phyloP scores from a whole-genome alignment of 768 basidiomycete species.

The Tricholoma furcatifolium region DNA sequence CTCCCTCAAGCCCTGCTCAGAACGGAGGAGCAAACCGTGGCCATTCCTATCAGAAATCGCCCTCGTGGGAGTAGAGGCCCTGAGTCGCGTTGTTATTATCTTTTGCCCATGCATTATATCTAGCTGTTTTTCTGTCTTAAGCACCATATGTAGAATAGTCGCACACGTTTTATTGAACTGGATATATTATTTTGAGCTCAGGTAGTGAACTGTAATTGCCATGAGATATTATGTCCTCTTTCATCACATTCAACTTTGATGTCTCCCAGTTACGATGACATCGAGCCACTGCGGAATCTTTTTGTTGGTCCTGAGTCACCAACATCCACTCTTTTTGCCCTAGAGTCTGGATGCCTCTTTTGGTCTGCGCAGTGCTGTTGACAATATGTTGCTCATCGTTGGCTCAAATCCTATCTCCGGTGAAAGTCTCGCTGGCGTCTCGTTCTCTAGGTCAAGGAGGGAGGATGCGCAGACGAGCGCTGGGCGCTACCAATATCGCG shows the following conservation, averaged over 20 bases:
- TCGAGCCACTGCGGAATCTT: no score
- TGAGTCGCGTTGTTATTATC: slow-evolving; percentile 15
- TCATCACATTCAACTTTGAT: no score
- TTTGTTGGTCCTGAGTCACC: no score
- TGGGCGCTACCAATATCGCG: slow-evolving; percentile 37
- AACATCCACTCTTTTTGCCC: no score
- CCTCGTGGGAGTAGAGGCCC: slow-evolving; percentile 48
- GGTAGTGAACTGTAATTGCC: no score
- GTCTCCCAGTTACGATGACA: no score
- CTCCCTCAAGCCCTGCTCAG: slow-evolving; percentile 76
- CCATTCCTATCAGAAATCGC: slow-evolving; percentile 47
- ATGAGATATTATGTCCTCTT: no score
- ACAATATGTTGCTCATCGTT: neutral
- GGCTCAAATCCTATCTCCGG: neutral
- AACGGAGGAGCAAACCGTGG: slow-evolving; percentile 41
- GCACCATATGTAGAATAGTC: slow-evolving; percentile 28
- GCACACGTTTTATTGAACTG: slow-evolving; percentile 24
- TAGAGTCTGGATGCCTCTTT: no score
- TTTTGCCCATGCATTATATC: slow-evolving; percentile 25
- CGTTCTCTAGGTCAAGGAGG: slow-evolving; percentile 1
- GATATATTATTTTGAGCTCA: slow-evolving; percentile 8
- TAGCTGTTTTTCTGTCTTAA: slow-evolving; percentile 22
- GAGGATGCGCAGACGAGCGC: slow-evolving; percentile 22
- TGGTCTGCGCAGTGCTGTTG: neutral
- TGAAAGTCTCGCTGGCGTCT: slow-evolving; percentile 4